Base-by-base conservation (phyloP, 352 stramenopile genomes). In the Thalassiosira exigua region DNA sequence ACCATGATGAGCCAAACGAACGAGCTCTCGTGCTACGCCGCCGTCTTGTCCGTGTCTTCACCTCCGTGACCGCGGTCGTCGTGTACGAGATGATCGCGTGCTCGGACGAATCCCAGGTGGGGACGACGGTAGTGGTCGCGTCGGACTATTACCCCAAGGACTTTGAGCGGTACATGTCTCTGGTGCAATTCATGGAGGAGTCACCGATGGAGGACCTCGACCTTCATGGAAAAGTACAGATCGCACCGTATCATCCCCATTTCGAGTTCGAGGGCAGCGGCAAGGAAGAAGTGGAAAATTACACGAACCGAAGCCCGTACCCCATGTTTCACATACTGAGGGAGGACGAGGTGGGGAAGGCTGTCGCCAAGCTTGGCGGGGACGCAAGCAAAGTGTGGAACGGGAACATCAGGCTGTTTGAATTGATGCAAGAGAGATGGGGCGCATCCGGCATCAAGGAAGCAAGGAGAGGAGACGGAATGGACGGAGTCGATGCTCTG, bases 311-410 rank as follows among this genome's bases (percentile, higher is more conserved):
- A 27, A 82, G 71, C 24, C 88, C 88, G 1, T 91, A 85, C 73
- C 85, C 85, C 3, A 89, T 91, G 24, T 93, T 93, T 75, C 88
- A 93, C 70, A 78, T 93, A 50, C 60, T 93, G 27, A 71, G 85
- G 73, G 88, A 93, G 69, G 79, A 84, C 32, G 88, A 93, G 50
- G 88, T 93, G 1, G 53, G 42, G 9, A 14, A 9, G 5, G 88
- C 88, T 3, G 88, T 93, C 0, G 73, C 89, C 14, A 79, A 70
- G n/a, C 54, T 93, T 29, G 52, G 83, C 26, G 85, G 88, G 1
- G 85, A 93, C 79, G 69, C 83, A 11, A 76, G 64, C 30, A 84
- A 79, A 33, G 85, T 93, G 9, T 93, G 85, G 83, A 48, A 79
- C 68, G 68, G 88, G 33, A 93, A 93, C 72, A 61, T 91, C 12